Percentiles rank a stretch among this genome's conserved stretches.
Evolutionary conservation across 768 basidiomycete genomes (phyloP).

Genomic region (Austroboletus eburneus): DNA sequence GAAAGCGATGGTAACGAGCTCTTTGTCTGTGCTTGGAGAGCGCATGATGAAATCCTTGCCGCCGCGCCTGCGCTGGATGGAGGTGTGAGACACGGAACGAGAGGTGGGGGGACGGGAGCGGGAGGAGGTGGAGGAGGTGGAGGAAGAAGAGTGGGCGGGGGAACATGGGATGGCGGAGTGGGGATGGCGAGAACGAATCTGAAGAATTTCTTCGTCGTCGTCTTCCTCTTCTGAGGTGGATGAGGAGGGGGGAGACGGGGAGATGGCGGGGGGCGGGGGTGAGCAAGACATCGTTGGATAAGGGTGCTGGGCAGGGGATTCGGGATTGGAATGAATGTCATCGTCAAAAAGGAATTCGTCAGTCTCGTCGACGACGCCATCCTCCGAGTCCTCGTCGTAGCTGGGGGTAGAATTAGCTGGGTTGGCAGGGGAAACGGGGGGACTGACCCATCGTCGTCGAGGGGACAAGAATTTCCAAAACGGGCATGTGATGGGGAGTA

Average conservation of each 20-base stretch:
- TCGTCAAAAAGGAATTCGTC: conserved; percentile 34
- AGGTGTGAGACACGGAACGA: conserved; percentile 25
- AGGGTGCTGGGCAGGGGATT: conserved; percentile 15
- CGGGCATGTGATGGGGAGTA: conserved; percentile 13
- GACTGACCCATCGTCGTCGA: conserved; percentile 64
- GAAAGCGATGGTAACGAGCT: conserved; percentile 65
- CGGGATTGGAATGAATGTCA: conserved; percentile 17
- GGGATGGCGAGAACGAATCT: conserved; percentile 49
- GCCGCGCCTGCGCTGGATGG: conserved; percentile 25
- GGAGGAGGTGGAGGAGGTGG: conserved; percentile 19
- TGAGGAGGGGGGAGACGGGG: conserved; percentile 30
- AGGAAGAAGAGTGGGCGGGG: conserved; percentile 36
- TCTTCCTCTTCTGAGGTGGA: conserved; percentile 39
- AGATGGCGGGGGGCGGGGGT: conserved; percentile 17
- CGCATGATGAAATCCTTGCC: conserved; percentile 42
- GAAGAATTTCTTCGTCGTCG: conserved; percentile 54
- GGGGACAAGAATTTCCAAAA: conserved; percentile 28
- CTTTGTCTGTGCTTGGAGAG: conserved; percentile 36
- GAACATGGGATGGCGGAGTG: conserved; percentile 30
- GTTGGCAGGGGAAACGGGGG: not conserved
- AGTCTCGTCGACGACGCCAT: conserved; percentile 47
- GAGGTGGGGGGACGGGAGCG: conserved; percentile 28
- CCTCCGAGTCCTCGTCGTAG: conserved; percentile 69
- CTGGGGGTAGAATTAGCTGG: conserved; percentile 31
- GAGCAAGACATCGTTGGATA: conserved; percentile 19